Base-by-base conservation (phyloP, 2,329 filamentous ascomycete genomes). In the Furcasterigmium furcatum region DNA sequence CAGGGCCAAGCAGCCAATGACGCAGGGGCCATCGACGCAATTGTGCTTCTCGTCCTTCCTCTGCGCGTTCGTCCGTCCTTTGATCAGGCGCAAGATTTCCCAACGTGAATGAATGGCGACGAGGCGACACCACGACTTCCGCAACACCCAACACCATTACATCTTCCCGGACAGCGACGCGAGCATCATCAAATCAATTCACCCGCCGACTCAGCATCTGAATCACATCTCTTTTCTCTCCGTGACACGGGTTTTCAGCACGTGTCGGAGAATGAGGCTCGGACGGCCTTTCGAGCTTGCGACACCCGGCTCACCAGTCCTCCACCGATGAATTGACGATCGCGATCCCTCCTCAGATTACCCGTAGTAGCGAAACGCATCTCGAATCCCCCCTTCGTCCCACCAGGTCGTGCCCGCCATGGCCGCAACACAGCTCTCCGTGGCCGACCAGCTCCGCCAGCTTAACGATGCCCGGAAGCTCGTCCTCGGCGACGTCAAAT, bases 381-480 rank as follows among this genome's bases (percentile, higher is more conserved):
- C 10, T 43, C 32, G 29, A 36, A 16, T 35, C 21, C 4, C 20
- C 27, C 12, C 7, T 10, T 27, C 10, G n/a, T n/a, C n/a, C n/a
- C n/a, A n/a, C n/a, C n/a, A n/a, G n/a, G n/a, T n/a, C n/a, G n/a
- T n/a, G 39, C 22, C 50, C 58, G 67, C 61, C 64, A 82, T 84
- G 76, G 76, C 79, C 55, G 58, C 73, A 46, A 57, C 68, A 47
- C 59, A 64, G 20, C 72, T 81, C 45, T 79, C 81, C 25, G 78
- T 90, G 49, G 74, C 79, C 60, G 85, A 91, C 60, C 89, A 92
- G 68, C 81, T 97, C 59, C 80, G 82, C 57, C 91, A 96, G 74
- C 85, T 99, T 56, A 85, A 95, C 64, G 85, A 88, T 58, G 94
- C 94, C 52, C 89, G 94, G 61, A 88, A 88, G 63, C 85, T 97